Percentiles rank a stretch among this genome's conserved stretches.
phyloP scores from a whole-genome alignment of 108 stramenopile genomes.

The Pseudonitzschia delicatissima region DNA sequence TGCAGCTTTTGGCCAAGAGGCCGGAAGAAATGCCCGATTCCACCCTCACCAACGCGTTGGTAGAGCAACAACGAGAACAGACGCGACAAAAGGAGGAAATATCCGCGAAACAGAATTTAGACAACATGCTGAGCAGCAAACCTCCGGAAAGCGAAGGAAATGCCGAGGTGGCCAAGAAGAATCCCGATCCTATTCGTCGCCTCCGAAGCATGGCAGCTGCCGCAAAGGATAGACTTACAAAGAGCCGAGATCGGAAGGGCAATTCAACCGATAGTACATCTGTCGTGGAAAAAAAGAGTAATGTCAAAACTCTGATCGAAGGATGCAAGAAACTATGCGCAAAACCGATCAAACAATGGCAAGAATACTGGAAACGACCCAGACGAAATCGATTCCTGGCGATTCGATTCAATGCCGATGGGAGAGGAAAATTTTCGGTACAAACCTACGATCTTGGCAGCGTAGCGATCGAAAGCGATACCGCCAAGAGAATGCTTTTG shows the following conservation, averaged over 20 bases:
- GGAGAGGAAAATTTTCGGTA: conserved; percentile 25
- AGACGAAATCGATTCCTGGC: too few species aligned
- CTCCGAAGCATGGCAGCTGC: background rate
- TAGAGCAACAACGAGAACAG: background rate
- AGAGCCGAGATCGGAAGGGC: background rate
- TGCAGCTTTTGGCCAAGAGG: conserved; percentile 38
- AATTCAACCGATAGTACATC: too few species aligned
- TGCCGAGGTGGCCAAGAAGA: too few species aligned
- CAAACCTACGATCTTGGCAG: conserved; percentile 22
- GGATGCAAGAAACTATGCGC: background rate
- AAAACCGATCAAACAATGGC: too few species aligned
- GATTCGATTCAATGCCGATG: conserved; percentile 36
- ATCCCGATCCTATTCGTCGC: too few species aligned
- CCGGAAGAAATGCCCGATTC: conserved; percentile 53
- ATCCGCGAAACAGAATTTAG: background rate
- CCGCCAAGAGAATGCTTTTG: conserved; percentile 20
- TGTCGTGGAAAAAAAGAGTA: background rate
- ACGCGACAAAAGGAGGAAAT: background rate
- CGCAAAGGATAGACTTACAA: background rate
- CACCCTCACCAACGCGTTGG: conserved; percentile 6
- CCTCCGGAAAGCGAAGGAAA: too few species aligned
- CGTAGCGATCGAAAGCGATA: conserved; percentile 16
- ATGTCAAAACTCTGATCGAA: too few species aligned
- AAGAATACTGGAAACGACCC: too few species aligned
- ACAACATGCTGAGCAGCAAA: background rate